Percentiles rank a stretch among this genome's conserved stretches.
Evolutionary conservation across 148 eudicot species (phyloP).

Genomic region (Nepenthes gracilis): DNA sequence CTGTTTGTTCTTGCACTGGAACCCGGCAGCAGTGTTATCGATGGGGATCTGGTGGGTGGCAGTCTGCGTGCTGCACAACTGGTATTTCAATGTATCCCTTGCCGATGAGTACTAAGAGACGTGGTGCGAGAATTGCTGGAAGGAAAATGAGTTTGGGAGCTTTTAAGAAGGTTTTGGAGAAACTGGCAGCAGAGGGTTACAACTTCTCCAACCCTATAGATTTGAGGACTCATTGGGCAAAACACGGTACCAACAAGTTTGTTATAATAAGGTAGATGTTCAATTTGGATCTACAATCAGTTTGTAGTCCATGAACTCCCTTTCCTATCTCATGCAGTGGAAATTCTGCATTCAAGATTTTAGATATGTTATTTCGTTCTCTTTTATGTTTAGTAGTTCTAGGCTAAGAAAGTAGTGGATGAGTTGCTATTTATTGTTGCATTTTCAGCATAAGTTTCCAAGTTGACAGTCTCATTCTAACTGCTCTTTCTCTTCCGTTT

Average conservation of each 20-base stretch:
- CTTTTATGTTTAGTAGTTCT: conserved; percentile 1
- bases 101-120: conserved; percentile 5
- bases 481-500: no score
- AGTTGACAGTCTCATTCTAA: no score
- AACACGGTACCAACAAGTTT: conserved; percentile 4
- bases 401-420: conserved; percentile 2
- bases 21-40: conserved; percentile 1
- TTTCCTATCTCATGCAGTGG: background rate
- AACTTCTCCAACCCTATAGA: conserved; percentile 2
- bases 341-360: conserved; percentile 1
- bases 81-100: background rate
- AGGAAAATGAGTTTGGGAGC: conserved; percentile 7
- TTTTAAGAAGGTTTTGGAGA: conserved; percentile 5
- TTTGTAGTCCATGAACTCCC: conserved; percentile 4
- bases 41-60: conserved; percentile 7
- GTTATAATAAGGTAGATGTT: conserved; percentile 4
- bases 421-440: background rate
- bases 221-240: conserved; percentile 6
- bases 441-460: no score
- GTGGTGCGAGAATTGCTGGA: conserved; percentile 2
- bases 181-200: background rate
- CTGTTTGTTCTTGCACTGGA: conserved; percentile 4
- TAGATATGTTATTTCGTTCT: conserved; percentile 1
- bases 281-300: background rate
- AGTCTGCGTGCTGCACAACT: conserved; percentile 5